These are phyloP conservation scores for Glomus cerebriforme DNA, from an alignment of 192 early-diverging fungal species.

Conservation along the genomic window DNA sequence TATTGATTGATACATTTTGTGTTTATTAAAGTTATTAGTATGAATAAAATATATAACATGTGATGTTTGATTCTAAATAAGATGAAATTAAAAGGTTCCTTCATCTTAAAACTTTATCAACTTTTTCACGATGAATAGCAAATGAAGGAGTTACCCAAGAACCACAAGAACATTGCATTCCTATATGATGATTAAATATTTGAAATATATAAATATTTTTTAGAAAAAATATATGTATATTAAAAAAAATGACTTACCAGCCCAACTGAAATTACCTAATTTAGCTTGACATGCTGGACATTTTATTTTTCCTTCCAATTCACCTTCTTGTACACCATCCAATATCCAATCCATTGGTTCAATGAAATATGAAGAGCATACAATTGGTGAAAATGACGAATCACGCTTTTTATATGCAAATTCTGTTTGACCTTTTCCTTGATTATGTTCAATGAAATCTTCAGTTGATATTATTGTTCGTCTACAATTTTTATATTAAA, in stretches of 20 bases:
- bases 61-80: no score
- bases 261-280: slow-evolving; percentile 80
- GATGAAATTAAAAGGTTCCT: background rate
- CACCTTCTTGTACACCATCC: slow-evolving; percentile 42
- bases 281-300: slow-evolving; percentile 83
- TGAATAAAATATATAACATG: no score
- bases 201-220: background rate
- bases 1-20: no score
- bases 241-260: slow-evolving; percentile 45
- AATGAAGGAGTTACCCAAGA: slow-evolving; percentile 82
- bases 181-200: slow-evolving; percentile 5
- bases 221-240: background rate
- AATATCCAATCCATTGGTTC: slow-evolving; percentile 86
- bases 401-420: slow-evolving; percentile 78
- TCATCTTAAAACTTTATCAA: slow-evolving; percentile 54
- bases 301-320: slow-evolving; percentile 65
- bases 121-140: slow-evolving; percentile 72
- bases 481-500: slow-evolving; percentile 33
- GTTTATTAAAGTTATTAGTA: no score
- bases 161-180: slow-evolving; percentile 76
- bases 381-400: slow-evolving; percentile 24
- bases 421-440: slow-evolving; percentile 68
- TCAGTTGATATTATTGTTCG: slow-evolving; percentile 60
- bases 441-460: slow-evolving; percentile 67
- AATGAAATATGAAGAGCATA: slow-evolving; percentile 78